A percentile compares a stretch with the other conserved stretches of the same genome.
These are phyloP conservation scores for Rhazya stricta DNA, from an alignment of 257 asterid genomes.

Conservation along the genomic window DNA sequence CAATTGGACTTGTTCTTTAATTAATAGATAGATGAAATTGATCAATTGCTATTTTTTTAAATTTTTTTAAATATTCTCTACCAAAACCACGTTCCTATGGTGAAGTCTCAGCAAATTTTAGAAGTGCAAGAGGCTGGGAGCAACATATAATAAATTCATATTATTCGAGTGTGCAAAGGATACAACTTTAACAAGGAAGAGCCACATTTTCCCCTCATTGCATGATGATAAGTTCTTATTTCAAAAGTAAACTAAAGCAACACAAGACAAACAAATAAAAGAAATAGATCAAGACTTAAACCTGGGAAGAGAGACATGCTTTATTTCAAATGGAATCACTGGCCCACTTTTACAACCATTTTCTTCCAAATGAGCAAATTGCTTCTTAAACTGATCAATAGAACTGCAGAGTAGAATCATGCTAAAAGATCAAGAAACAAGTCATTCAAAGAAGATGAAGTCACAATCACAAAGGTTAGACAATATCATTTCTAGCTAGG, in stretches of 20 bases:
- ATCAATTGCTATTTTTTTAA: too few species aligned
- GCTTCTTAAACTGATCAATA: too few species aligned
- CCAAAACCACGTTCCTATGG: background rate
- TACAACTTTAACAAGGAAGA: too few species aligned
- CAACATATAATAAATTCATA: background rate
- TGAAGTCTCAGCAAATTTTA: background rate
- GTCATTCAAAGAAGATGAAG: background rate
- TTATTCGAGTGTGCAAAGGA: background rate
- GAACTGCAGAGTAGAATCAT: too few species aligned
- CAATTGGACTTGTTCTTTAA: too few species aligned
- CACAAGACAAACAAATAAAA: background rate
- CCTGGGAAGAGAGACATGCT: too few species aligned
- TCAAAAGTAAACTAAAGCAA: slow-evolving; percentile 1
- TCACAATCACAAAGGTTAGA: background rate
- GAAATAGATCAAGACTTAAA: slow-evolving; percentile 15
- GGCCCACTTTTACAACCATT: too few species aligned
- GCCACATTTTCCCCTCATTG: too few species aligned
- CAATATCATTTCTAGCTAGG: slow-evolving; percentile 49
- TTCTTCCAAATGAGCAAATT: too few species aligned
- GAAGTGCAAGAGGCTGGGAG: background rate
- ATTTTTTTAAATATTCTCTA: background rate
- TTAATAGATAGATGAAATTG: too few species aligned
- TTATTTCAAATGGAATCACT: too few species aligned
- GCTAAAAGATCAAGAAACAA: slow-evolving; percentile 18
- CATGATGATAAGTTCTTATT: too few species aligned